Base-by-base conservation (phyloP, 805 yeast species). In the Yamadazyma scolyti region DNA sequence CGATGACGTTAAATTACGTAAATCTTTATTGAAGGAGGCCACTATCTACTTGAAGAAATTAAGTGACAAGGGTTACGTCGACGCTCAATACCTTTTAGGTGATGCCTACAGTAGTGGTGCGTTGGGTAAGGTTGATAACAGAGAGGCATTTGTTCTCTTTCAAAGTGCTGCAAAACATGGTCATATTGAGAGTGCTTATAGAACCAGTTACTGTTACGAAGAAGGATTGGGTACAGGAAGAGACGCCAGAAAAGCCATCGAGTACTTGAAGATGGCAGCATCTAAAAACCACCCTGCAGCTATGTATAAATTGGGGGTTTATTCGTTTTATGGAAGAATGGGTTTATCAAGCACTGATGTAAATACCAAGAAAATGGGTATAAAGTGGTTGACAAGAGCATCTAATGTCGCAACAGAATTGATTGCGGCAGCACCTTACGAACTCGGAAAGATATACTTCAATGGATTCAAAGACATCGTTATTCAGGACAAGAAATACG, bases 281-380 rank as follows among this genome's bases (percentile, higher is more conserved):
- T 73, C 88, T 19, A 82, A 83, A 52, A 87, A 85, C 49, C 98
- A 90, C 56, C 88, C 97, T 0, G 89, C 95, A n/a, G 96, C 97
- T 4, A 87, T 90, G 95, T 83, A 81, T 63, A 85, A 89, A 53
- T 66, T 88, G 42, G 98, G 97, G 4, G 68, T 86, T 25, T 87
- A 89, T 46, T 82, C 87, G 22, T 93, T 82, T 58, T 76, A 87
- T 49, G 78, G 85, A 4, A 70, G 82, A 38, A 80, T 90, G 90
- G 97, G 97, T 1, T 54, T 90, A 20, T 28, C 36, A 5, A 65
- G 81, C 1, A 68, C 72, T 35, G 81, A 76, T 47, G 63, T 78
- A 12, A 77, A 72, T 31, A 79, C 86, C 14, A 83, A 87, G 48
- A 84, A 81, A 47, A 78, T 78, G 46, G 98, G 97, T 29, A 79